Evolutionary conservation across 2,329 filamentous ascomycete species (phyloP).

Genomic region (Cladosporium sp.): DNA sequence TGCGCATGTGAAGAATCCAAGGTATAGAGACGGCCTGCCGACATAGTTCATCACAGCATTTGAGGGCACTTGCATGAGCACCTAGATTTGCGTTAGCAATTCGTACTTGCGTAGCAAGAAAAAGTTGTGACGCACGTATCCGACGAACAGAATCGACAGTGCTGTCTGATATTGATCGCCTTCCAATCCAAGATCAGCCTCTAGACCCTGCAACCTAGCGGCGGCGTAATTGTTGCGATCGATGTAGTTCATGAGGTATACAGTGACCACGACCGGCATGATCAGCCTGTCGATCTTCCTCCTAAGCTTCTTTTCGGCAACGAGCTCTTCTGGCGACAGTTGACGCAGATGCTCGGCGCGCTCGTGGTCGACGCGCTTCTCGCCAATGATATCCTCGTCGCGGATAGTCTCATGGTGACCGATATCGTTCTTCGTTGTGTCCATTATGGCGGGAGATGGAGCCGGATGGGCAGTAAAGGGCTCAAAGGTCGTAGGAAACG

Average conservation of each 20-base stretch:
- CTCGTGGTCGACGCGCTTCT: constrained; percentile 16
- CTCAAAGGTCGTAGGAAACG: background rate
- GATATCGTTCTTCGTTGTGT: constrained; percentile 15
- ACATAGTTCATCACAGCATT: constrained; percentile 41
- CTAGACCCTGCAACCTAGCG: constrained; percentile 64
- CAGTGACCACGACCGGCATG: constrained; percentile 69
- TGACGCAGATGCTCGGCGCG: constrained; percentile 28
- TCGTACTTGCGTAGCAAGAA: background rate
- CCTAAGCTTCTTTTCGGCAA: constrained; percentile 58
- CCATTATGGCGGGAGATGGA: constrained; percentile 3
- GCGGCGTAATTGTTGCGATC: constrained; percentile 62
- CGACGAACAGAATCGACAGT: constrained; percentile 47
- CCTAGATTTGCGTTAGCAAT: background rate
- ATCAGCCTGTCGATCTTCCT: constrained; percentile 70
- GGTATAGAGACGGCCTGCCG: constrained; percentile 35
- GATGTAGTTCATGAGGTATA: constrained; percentile 45
- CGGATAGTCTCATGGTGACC: constrained; percentile 22
- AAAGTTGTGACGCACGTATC: constrained; percentile 27
- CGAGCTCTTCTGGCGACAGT: constrained; percentile 35
- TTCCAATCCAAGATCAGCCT: constrained; percentile 58
- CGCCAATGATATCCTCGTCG: constrained; percentile 24
- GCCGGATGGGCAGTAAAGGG: background rate
- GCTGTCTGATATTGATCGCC: constrained; percentile 45
- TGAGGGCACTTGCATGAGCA: constrained; percentile 39
- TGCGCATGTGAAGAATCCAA: constrained; percentile 36